Evolutionary conservation across 345 rosid genomes (phyloP), one percentile per base, ranked within the genome.

Genomic region (Schrenkiella parvula): DNA sequence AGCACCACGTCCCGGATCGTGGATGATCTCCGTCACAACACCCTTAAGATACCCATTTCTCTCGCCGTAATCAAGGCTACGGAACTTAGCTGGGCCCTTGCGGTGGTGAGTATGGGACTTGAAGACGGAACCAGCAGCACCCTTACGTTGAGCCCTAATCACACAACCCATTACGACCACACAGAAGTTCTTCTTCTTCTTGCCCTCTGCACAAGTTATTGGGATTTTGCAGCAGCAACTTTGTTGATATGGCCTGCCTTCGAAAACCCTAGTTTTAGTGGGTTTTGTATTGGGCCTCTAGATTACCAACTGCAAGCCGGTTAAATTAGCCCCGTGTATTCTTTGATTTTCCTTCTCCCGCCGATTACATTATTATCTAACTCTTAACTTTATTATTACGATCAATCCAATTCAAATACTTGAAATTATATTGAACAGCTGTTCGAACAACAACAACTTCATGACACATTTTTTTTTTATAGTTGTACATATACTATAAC

Each of bases 51-150:
- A 71, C 15, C 92, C 92, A 18, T 87, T 79, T 3, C 92, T 80
- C 74, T 87, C 89, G 2, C 89, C 83, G 59, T 68, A 87, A 18
- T 85, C 92, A 50, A 87, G 87, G 26, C 82, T 77, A 5, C 88
- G 82, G 82, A 87, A 87, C 34, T 86, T 78, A 8, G 89, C 88
- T 1, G 92, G 88, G 8, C 89, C 91, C 80, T 87, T 87, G 18
- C 89, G 85, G 80, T 85, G 87, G 77, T 87, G 89, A 22, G 87
- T 85, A 61, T 87, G 89, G 4, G 89, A 75, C 74, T 85, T 85
- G 86, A 85, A 87, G 57, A 87, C 92, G 7, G 92, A 87, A 10
- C 89, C 89, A 1, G 89, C 91, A 0, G 89, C 85, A 60, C 92
- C 92, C 81, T 87, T 87, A 62, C 89, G 81, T 48, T 85, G 92